Evolutionary conservation across 768 basidiomycete genomes (phyloP), one percentile per base, ranked within the genome.

Genomic region (Agaricus subrufescens): DNA sequence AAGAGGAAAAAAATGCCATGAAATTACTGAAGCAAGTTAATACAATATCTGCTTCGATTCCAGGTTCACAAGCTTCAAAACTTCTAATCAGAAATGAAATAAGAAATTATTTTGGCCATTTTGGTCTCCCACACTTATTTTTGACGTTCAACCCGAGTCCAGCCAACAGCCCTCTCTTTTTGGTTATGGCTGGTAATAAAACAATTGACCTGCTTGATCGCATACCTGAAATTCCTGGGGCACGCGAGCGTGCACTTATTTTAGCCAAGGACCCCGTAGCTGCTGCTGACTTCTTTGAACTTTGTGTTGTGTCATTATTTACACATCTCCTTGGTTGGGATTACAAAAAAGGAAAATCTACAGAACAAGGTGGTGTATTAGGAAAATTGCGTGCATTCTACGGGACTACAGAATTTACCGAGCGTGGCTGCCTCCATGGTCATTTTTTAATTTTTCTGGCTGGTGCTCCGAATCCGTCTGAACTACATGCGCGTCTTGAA

Each of bases 71-170:
- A 0, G 63, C 72, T 0, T 54, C 70, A 0, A 60, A 65, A 38
- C 23, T 67, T 0, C 34, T 37, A 0, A 68, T 71, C 62, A 48
- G 71, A 0, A 78, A 78, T 67, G 69, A 78, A 58, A 75, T 77
- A 4, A 23, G 47, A 67, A 2, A 66, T 48, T 1, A 31, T 76
- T 12, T 75, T 71, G 39, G 63, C 66, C 5, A 58, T 74, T 15
- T 15, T 15, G 45, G 45, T 23, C 10, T 46, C 4, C 45, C 45
- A 11, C 19, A 11, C 25, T n/a, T 79, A 29, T 81, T 66, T 57
- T 52, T 81, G 1, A 81, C 77, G 0, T 68, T 77, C 3, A 79
- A 79, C 63, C 77, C 77, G 23, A 68, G 70, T 15, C 75, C 76
- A 54, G 61, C 74, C 0, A 68, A 74, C 37, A 75, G 73, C 61